Percentiles rank a stretch among this genome's conserved stretches.
Conservation (phyloP, 345 rosid genomes). For the Syzygium aromaticum region DNA sequence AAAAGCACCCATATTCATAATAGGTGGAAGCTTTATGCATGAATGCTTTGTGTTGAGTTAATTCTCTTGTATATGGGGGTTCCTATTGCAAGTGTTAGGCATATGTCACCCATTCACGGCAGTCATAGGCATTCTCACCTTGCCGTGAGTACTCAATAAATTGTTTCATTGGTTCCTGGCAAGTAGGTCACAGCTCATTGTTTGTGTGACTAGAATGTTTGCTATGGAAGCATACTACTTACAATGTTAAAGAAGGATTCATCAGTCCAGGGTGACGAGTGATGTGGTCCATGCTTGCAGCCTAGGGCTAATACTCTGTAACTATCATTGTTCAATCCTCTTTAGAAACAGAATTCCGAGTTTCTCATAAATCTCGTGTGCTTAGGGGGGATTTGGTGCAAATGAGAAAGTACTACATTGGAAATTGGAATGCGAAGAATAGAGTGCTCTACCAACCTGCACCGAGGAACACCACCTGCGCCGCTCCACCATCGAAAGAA, state of each 20-base stretch:
- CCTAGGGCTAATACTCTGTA: not conserved
- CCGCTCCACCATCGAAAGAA: slow-evolving; percentile 32
- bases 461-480: slow-evolving; percentile 86
- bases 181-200: not conserved
- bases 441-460: slow-evolving; percentile 44
- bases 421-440: not conserved
- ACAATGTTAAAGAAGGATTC: not conserved
- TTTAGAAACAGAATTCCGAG: not conserved
- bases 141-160: not conserved
- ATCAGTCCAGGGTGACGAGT: not conserved
- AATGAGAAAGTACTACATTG: not conserved
- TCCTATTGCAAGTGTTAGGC: not conserved
- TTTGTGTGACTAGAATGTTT: not conserved
- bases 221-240: not conserved
- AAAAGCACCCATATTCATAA: not conserved
- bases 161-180: not conserved
- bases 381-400: not conserved
- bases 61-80: not conserved
- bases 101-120: not conserved
- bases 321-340: not conserved
- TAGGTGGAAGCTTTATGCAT: not conserved
- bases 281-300: not conserved
- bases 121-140: not conserved
- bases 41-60: not conserved
- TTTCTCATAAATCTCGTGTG: not conserved